Evolutionary conservation across 2,329 filamentous ascomycete genomes (phyloP).

Genomic region (Claviceps capensis): DNA sequence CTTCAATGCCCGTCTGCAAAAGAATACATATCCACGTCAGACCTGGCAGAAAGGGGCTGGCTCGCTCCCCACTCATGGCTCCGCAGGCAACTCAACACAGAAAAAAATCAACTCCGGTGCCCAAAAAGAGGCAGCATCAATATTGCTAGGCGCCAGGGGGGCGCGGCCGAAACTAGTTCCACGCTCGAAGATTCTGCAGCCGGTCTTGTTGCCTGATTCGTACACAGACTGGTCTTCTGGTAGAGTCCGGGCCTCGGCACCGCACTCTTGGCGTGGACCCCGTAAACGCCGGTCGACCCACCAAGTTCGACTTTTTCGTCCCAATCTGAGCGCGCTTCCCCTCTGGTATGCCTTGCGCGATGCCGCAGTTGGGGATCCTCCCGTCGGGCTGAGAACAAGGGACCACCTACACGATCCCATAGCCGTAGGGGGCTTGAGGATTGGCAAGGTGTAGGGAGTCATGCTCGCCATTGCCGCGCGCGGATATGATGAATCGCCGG

Average conservation of each 20-base stretch:
- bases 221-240: neutral
- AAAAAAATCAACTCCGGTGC: too few relatives aligned
- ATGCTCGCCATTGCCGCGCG: neutral
- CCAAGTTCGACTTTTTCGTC: neutral
- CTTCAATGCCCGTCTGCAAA: neutral
- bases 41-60: neutral
- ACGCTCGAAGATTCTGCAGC: neutral
- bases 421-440: neutral
- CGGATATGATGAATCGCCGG: neutral
- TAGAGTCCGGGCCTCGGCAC: slow-evolving; percentile 4
- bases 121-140: too few relatives aligned
- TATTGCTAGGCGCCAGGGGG: too few relatives aligned
- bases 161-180: neutral
- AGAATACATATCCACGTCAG: neutral
- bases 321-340: neutral
- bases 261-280: neutral
- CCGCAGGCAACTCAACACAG: too few relatives aligned
- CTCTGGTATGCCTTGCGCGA: neutral
- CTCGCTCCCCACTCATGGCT: too few relatives aligned
- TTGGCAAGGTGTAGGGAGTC: neutral
- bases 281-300: neutral
- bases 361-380: neutral
- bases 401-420: neutral
- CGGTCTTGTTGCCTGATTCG: neutral
- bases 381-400: neutral